Conservation (phyloP, 2,329 filamentous ascomycete species). For the Dothiorella sarmentorum region DNA sequence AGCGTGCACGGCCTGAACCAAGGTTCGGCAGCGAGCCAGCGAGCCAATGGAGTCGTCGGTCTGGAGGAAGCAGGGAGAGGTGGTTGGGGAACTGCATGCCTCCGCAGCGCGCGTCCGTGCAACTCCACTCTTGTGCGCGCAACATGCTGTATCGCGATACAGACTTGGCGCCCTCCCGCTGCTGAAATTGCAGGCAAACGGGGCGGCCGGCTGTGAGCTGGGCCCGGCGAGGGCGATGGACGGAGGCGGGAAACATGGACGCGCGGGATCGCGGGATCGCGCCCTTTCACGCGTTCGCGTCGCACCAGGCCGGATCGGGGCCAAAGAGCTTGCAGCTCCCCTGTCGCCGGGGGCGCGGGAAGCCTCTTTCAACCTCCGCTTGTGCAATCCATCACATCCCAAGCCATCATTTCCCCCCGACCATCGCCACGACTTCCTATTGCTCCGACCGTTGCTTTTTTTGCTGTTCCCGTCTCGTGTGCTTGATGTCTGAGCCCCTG, state of each 20-base stretch:
- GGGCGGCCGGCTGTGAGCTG: neutral
- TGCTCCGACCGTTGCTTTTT: too few species aligned
- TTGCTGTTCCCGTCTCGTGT: too few species aligned
- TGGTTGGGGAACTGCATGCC: neutral
- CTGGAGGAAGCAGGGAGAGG: too few species aligned
- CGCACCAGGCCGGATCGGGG: neutral
- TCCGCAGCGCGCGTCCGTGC: neutral
- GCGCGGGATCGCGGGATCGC: too few species aligned
- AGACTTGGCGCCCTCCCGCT: neutral
- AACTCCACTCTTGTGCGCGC: neutral
- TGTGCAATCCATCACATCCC: too few species aligned
- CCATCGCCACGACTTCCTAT: too few species aligned
- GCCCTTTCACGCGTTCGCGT: neutral
- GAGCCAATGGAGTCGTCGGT: neutral
- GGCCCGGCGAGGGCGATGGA: neutral
- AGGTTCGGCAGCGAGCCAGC: too few species aligned
- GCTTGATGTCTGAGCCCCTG: too few species aligned
- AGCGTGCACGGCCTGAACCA: neutral
- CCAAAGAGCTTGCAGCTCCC: neutral
- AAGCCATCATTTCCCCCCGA: too few species aligned
- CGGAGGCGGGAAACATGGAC: neutral
- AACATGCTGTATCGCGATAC: neutral
- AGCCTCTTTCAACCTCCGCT: too few species aligned
- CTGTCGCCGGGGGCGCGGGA: too few species aligned
- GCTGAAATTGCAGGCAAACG: neutral